These are phyloP conservation scores for Leucosporidium yakuticum DNA, from an alignment of 768 basidiomycete species.

Conservation along the genomic window DNA sequence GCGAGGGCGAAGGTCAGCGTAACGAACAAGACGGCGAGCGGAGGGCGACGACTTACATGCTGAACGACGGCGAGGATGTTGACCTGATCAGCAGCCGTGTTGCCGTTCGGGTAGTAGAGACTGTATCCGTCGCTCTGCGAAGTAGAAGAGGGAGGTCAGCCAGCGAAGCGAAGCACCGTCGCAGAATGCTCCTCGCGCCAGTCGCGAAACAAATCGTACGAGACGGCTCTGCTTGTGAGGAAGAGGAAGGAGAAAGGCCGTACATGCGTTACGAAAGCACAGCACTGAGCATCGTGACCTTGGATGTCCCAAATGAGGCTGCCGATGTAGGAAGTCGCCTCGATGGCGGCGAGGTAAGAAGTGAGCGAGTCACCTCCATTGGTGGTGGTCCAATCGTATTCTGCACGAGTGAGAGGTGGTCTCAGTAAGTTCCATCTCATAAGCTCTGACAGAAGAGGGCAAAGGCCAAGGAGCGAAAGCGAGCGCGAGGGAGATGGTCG, in stretches of 20 bases:
- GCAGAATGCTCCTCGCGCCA: too few relatives aligned
- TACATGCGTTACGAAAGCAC: slow-evolving; percentile 4
- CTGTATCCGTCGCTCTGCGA: neutral
- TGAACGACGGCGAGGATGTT: neutral
- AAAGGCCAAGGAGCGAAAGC: too few relatives aligned
- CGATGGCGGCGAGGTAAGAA: slow-evolving; percentile 1
- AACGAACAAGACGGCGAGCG: neutral
- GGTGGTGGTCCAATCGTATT: slow-evolving; percentile 5
- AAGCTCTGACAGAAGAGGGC: too few relatives aligned
- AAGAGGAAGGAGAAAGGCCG: neutral
- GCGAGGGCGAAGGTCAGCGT: neutral
- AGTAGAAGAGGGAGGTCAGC: neutral
- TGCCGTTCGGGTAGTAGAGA: slow-evolving; percentile 6
- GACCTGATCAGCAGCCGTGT: slow-evolving; percentile 6
- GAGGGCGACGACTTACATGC: neutral
- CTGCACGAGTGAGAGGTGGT: neutral
- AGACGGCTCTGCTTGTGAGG: neutral
- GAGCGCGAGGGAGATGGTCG: too few relatives aligned
- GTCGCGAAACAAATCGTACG: too few relatives aligned
- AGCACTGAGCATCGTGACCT: slow-evolving; percentile 9
- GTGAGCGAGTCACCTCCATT: neutral
- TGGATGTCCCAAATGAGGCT: slow-evolving; percentile 4
- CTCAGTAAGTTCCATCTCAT: neutral
- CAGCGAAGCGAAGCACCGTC: too few relatives aligned
- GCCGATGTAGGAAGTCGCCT: neutral